Evolutionary conservation across 306 rosid species (phyloP).

Genomic region (Citrullus mucosospermus): DNA sequence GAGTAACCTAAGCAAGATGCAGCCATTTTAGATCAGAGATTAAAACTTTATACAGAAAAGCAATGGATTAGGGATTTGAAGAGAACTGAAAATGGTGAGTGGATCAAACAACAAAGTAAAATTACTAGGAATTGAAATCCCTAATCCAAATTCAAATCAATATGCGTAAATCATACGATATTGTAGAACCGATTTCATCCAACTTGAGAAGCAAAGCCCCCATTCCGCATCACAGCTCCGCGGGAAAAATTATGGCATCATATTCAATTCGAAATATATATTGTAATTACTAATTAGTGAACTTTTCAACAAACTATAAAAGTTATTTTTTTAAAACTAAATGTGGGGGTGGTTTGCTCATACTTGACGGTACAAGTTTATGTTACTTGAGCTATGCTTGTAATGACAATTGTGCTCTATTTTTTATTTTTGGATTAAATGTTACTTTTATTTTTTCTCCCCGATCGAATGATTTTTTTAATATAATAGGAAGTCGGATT

Average conservation of each 20-base stretch:
- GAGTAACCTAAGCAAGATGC: constrained; percentile 12
- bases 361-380: too few species aligned
- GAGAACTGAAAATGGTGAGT: neutral
- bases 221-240: neutral
- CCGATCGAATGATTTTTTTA: too few species aligned
- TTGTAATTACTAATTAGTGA: too few species aligned
- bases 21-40: neutral
- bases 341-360: too few species aligned
- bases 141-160: neutral
- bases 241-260: neutral
- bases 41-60: neutral
- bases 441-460: too few species aligned
- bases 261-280: neutral
- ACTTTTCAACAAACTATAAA: too few species aligned
- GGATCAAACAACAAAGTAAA: too few species aligned
- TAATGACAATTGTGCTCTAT: too few species aligned
- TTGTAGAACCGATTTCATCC: neutral
- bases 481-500: too few species aligned
- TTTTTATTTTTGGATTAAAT: too few species aligned
- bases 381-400: too few species aligned
- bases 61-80: neutral
- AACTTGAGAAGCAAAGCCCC: neutral
- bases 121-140: neutral
- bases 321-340: too few species aligned
- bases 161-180: neutral